These are phyloP conservation scores for Exophiala mesophila DNA, from an alignment of 2,329 filamentous ascomycete genomes.

Conservation along the genomic window DNA sequence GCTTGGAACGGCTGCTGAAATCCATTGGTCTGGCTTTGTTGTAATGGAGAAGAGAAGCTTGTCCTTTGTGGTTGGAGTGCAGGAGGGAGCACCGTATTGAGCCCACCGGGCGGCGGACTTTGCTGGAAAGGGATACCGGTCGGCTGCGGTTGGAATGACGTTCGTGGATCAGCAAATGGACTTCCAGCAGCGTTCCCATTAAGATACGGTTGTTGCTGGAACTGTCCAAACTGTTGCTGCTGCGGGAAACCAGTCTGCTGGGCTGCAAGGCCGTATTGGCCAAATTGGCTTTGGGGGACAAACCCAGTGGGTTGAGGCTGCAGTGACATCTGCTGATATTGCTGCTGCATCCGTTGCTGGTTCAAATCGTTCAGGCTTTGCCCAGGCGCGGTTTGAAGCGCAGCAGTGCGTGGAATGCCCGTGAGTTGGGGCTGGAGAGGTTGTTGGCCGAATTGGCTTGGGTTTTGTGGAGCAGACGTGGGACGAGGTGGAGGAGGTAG, in stretches of 20 bases:
- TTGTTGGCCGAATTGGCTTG: slow-evolving; percentile 65
- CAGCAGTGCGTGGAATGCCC: slow-evolving; percentile 54
- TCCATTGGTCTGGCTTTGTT: slow-evolving; percentile 44
- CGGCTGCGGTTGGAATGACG: slow-evolving; percentile 47
- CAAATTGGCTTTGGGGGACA: slow-evolving; percentile 32
- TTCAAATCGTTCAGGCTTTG: slow-evolving; percentile 71
- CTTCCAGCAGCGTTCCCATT: slow-evolving; percentile 41
- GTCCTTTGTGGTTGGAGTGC: slow-evolving; percentile 45
- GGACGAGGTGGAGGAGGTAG: slow-evolving; percentile 77
- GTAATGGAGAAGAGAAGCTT: slow-evolving; percentile 38
- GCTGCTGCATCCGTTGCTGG: slow-evolving; percentile 61
- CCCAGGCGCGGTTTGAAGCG: slow-evolving; percentile 63
- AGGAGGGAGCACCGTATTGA: slow-evolving; percentile 51
- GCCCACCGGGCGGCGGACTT: slow-evolving; percentile 45
- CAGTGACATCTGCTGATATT: slow-evolving; percentile 42
- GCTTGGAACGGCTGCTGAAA: slow-evolving; percentile 28
- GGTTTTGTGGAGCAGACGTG: slow-evolving; percentile 80
- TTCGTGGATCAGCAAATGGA: slow-evolving; percentile 52
- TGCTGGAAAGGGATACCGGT: slow-evolving; percentile 49
- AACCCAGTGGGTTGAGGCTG: slow-evolving; percentile 64
- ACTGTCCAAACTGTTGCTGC: slow-evolving; percentile 43
- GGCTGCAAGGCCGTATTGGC: slow-evolving; percentile 38
- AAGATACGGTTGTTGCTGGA: slow-evolving; percentile 50
- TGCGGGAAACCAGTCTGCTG: slow-evolving; percentile 49
- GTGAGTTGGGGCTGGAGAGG: slow-evolving; percentile 82